These are phyloP conservation scores for Aspergillus oerlinghausenensis DNA, from an alignment of 2,329 filamentous ascomycete genomes.

Conservation along the genomic window DNA sequence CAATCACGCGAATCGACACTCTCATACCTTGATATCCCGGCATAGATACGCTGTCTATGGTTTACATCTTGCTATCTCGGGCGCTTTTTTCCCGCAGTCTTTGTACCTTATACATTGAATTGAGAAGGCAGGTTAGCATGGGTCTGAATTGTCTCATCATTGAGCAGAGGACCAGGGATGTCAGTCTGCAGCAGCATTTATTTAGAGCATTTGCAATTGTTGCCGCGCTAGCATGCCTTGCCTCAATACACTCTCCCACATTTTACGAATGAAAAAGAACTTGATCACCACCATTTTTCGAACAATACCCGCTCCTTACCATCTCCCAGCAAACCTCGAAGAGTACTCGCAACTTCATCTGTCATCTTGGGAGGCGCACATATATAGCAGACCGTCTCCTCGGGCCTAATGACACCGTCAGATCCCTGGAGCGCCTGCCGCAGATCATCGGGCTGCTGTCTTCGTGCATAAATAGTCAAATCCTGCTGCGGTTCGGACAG, in stretches of 20 bases:
- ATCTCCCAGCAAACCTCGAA: slow-evolving; percentile 40
- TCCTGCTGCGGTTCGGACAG: slow-evolving; percentile 16
- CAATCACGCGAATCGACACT: not conserved
- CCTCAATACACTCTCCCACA: not conserved
- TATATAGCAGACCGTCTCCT: slow-evolving; percentile 56
- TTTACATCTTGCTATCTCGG: not conserved
- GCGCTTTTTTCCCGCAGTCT: not conserved
- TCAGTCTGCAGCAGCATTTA: not conserved
- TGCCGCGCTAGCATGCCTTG: no score
- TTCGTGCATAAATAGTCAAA: slow-evolving; percentile 24
- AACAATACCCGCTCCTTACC: slow-evolving; percentile 48
- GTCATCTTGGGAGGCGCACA: slow-evolving; percentile 68
- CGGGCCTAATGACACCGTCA: slow-evolving; percentile 21
- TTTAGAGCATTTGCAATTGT: not conserved
- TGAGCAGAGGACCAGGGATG: not conserved
- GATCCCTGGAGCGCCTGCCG: slow-evolving; percentile 26
- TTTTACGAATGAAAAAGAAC: not conserved
- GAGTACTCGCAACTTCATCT: slow-evolving; percentile 54
- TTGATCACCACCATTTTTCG: slow-evolving; percentile 60
- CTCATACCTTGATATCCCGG: not conserved
- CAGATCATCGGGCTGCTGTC: slow-evolving; percentile 37
- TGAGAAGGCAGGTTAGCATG: not conserved
- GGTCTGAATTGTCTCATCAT: not conserved
- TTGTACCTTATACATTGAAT: not conserved
- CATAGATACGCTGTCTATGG: not conserved